Conservation (phyloP, 208 protist genomes). For the Porcisia deanei region DNA sequence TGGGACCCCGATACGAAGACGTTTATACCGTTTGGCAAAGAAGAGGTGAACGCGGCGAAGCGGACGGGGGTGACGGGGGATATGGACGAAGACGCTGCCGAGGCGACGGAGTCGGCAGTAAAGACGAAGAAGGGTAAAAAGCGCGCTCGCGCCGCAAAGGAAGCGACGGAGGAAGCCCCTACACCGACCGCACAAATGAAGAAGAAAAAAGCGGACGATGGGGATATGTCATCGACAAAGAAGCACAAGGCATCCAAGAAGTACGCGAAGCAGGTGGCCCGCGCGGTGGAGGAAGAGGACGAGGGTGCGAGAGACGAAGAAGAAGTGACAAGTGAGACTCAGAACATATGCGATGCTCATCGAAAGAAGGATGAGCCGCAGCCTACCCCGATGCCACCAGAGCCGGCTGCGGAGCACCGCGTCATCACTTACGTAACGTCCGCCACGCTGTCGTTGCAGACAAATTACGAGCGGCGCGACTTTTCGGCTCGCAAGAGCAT, state of each 20-base stretch:
- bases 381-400: constrained; percentile 77
- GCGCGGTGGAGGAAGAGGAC: constrained; percentile 11
- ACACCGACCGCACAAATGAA: constrained; percentile 22
- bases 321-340: constrained; percentile 1
- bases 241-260: constrained; percentile 33
- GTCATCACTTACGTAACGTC: constrained; percentile 88
- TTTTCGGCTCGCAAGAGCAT: constrained; percentile 73
- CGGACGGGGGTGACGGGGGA: neutral
- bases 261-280: neutral
- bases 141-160: neutral
- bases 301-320: constrained; percentile 25
- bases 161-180: neutral
- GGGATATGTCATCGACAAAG: neutral
- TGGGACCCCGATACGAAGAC: constrained; percentile 73
- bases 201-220: neutral
- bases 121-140: constrained; percentile 14
- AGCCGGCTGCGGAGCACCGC: constrained; percentile 56
- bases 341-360: constrained; percentile 13
- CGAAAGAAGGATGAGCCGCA: constrained; percentile 65
- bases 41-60: constrained; percentile 13
- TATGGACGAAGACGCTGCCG: neutral
- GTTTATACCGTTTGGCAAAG: constrained; percentile 73
- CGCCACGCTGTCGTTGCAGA: constrained; percentile 92
- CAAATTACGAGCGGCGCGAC: constrained; percentile 84
- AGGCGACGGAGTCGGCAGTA: constrained; percentile 2